Base-by-base conservation (phyloP, 106 monocot genomes). In the Dendrobium catenatum region DNA sequence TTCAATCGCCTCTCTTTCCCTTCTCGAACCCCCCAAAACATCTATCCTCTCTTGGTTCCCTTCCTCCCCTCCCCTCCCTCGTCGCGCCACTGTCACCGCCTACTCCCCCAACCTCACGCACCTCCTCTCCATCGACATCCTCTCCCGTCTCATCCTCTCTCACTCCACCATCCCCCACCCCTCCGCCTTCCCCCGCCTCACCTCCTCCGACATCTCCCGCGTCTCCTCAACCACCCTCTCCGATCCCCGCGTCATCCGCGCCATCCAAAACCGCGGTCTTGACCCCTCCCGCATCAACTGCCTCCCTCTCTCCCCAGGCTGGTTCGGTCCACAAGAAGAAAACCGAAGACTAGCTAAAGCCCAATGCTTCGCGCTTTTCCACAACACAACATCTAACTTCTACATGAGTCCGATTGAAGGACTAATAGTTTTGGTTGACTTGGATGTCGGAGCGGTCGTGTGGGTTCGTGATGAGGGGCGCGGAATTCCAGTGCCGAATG, bases 381-480 rank as follows among this genome's bases (percentile, higher is more conserved):
- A 85, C 88, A 46, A 46, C 51, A 89, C 82, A 24, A 89, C 91
- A 17, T 79, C 94, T 29, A 94, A 94, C 83, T 94, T 94, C 83
- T 94, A 94, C 86, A 94, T 94, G 91, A 84, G 94, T 9, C 94
- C 94, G 40, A 83, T 94, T 83, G 94, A 94, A 70, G 94, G 94
- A 40, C 89, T 94, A 46, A 91, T 89, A 13, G 89, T 88, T 3
- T 77, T 94, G 8, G 31, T 94, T 33, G 94, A 94, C 86, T 73
- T 91, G 68, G 94, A 94, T 81, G 89, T 84, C 46, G 47, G 47
- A 51, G 81, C 82, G 29, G 91, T 91, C 20, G 33, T 91, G 20
- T 68, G 85, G 16, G 76, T 94, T 26, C 42, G 82, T 29, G 94
- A 94, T 56, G 27, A 68, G 11, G 68, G 29, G 9, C 67, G 18